Evolutionary conservation across 805 yeast genomes (phyloP), one percentile per base, ranked within the genome.

Genomic region (Isabelozyma gotoi): DNA sequence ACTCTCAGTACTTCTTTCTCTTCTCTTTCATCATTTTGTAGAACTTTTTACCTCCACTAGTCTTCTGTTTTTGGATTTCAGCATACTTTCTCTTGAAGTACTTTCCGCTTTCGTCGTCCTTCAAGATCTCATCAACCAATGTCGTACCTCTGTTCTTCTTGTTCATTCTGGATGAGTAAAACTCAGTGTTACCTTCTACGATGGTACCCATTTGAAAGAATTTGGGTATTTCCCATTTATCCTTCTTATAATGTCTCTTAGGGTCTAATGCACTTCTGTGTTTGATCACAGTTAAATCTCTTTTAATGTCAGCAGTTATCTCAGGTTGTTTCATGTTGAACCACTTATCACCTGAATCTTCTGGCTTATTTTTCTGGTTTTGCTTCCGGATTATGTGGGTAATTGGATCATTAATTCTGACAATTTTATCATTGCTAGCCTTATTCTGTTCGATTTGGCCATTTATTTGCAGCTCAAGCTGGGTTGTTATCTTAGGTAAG

Each of bases 241-340:
- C 94, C 62, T 88, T 88, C 66, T 88, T 89, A 67, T 94, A 94
- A 66, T 89, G 96, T 55, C 97, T 79, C 67, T 94, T 94, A 6
- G 97, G 98, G 60, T 94, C 98, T 48, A 94, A 74, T 7, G 90
- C 96, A 43, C 86, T 85, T 65, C 99, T 81, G 69, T 92, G 88
- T 57, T 88, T 84, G 46, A 94, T 73, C 12, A 94, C 67, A 56
- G 81, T 71, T 53, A 94, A 60, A 61, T 94, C 98, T 46, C 96
- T 75, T 57, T 85, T 85, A 16, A 87, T 60, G 20, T 77, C 75
- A 2, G 84, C 81, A 7, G 95, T 86, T 47, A 87, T 65, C 52
- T 86, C 94, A 5, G 84, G 81, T 51, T 80, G 82, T 21, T 89
- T 88, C 77, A 91, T 73, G 40, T 81, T 75, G 56, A 88, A 91